These are phyloP conservation scores for Pythium dissimile DNA, from an alignment of 352 stramenopile genomes.

Conservation along the genomic window DNA sequence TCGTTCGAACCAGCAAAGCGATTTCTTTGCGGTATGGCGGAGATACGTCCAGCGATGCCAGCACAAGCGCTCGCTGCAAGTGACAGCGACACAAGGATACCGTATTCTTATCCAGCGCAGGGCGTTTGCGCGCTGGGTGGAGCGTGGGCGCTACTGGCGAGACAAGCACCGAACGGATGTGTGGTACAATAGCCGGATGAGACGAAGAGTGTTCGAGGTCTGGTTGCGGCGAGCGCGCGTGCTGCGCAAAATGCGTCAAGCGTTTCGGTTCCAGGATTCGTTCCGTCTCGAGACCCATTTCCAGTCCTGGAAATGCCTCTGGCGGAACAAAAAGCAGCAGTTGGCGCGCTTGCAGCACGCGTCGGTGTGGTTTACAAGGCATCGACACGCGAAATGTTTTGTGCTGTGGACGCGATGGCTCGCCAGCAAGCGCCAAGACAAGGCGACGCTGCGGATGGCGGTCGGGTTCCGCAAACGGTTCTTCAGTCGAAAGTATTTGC, in stretches of 20 bases:
- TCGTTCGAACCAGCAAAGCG: neutral
- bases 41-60: conserved; percentile 1
- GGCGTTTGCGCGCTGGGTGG: neutral
- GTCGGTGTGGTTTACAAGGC: conserved; percentile 28
- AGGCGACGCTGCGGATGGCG: conserved; percentile 29
- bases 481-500: conserved; percentile 32
- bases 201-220: neutral
- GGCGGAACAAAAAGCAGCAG: conserved; percentile 23
- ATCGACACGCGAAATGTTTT: conserved; percentile 29
- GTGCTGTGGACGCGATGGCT: conserved; percentile 33
- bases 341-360: conserved; percentile 24
- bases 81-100: neutral
- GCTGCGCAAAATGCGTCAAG: conserved; percentile 31
- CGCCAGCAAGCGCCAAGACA: conserved; percentile 11
- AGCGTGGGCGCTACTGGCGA: neutral
- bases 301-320: conserved; percentile 37
- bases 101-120: neutral
- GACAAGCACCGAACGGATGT: neutral
- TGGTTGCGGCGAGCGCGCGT: conserved; percentile 18
- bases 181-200: neutral
- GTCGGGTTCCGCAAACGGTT: conserved; percentile 35
- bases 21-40: conserved; percentile 12
- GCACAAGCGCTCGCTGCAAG: neutral
- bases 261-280: conserved; percentile 33
- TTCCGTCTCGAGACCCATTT: conserved; percentile 42